Percentiles rank a stretch among this genome's conserved stretches.
These are phyloP conservation scores for Exophiala sp. DNA, from an alignment of 2,329 filamentous ascomycete species.

Conservation along the genomic window DNA sequence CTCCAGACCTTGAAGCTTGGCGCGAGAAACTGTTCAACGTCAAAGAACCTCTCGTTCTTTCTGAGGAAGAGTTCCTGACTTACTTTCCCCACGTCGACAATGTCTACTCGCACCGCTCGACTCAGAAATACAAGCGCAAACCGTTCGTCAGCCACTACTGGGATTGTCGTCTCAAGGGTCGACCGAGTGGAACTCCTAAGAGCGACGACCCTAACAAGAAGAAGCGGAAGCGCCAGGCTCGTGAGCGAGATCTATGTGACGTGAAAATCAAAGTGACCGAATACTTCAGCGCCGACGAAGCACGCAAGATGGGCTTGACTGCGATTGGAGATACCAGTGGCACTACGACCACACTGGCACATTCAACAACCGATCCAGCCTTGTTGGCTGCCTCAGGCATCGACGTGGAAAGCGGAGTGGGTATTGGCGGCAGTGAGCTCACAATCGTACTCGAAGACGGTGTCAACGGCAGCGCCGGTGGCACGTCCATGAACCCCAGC, in stretches of 20 bases:
- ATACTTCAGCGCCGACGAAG: constrained; percentile 55
- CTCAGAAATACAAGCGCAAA: constrained; percentile 73
- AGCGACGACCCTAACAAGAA: constrained; percentile 75
- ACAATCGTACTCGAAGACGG: constrained; percentile 26
- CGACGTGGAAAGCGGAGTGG: constrained; percentile 1
- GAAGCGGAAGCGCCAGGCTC: constrained; percentile 69
- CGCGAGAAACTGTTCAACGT: constrained; percentile 67
- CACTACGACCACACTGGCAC: constrained; percentile 28
- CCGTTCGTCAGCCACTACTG: constrained; percentile 80
- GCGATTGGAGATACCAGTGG: constrained; percentile 29
- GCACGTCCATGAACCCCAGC: constrained; percentile 16
- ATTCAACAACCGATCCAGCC: not conserved
- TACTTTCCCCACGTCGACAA: constrained; percentile 83
- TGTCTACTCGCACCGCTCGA: constrained; percentile 76
- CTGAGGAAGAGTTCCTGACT: constrained; percentile 68
- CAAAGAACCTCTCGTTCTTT: constrained; percentile 65
- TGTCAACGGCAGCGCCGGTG: constrained; percentile 15
- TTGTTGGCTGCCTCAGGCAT: not conserved
- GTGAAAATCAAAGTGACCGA: constrained; percentile 84
- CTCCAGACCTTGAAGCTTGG: constrained; percentile 64
- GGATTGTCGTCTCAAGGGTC: constrained; percentile 75
- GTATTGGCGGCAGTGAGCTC: constrained; percentile 26
- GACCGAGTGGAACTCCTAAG: constrained; percentile 67
- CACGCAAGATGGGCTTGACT: constrained; percentile 16
- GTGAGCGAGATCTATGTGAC: constrained; percentile 72